These are phyloP conservation scores for Fragaria vesca DNA, from an alignment of 306 rosid species.

Conservation along the genomic window DNA sequence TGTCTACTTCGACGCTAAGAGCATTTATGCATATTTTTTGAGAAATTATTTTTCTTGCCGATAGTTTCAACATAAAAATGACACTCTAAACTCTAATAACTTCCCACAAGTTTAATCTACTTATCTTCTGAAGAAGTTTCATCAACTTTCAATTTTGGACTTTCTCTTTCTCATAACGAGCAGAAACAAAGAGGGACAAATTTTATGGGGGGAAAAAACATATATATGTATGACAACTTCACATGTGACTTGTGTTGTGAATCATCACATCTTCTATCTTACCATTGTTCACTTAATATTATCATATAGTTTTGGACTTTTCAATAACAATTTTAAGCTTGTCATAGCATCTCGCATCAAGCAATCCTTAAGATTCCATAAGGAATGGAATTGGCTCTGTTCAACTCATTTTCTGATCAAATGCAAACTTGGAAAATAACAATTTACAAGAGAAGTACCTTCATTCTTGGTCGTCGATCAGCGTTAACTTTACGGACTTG, in stretches of 20 bases:
- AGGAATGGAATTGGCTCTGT: not conserved
- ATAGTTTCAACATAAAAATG: no score
- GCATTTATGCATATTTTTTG: no score
- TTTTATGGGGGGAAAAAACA: not conserved
- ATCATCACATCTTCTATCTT: not conserved
- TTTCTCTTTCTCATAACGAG: not conserved
- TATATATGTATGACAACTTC: not conserved
- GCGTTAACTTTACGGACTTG: constrained; percentile 85
- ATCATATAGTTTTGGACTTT: not conserved
- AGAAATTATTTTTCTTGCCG: no score
- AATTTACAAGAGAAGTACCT: constrained; percentile 41
- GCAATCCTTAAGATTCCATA: not conserved
- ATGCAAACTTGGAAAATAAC: not conserved
- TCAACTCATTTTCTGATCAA: not conserved
- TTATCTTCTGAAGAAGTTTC: not conserved
- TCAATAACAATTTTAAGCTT: not conserved
- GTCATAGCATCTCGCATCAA: not conserved
- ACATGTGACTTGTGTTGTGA: not conserved
- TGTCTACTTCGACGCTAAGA: no score
- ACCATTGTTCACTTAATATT: not conserved
- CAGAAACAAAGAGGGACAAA: not conserved
- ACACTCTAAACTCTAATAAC: not conserved
- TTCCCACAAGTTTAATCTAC: not conserved
- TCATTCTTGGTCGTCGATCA: constrained; percentile 90
- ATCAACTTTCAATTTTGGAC: not conserved